A percentile compares a stretch with the other conserved stretches of the same genome.
Evolutionary conservation across 2,329 filamentous ascomycete genomes (phyloP).

Genomic region (Colletotrichum sp.): DNA sequence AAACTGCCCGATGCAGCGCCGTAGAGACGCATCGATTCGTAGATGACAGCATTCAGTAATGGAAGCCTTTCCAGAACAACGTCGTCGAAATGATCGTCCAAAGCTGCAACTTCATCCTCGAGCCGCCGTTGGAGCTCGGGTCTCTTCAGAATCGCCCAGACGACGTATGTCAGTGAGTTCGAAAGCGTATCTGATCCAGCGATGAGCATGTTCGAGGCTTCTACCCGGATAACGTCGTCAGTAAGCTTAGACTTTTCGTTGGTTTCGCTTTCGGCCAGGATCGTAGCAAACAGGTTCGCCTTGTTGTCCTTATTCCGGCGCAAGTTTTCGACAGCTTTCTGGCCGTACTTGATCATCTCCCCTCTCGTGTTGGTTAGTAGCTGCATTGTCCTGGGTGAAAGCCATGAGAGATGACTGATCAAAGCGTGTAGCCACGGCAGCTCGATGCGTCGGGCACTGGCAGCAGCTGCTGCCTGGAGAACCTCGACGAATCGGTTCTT

Average conservation of each 20-base stretch:
- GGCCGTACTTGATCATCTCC: neutral
- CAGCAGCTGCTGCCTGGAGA: neutral
- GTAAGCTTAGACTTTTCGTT: neutral
- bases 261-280: neutral
- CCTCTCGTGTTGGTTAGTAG: neutral
- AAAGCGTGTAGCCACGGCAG: neutral
- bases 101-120: slow-evolving; percentile 33
- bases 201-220: slow-evolving; percentile 50
- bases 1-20: slow-evolving; percentile 41
- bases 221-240: slow-evolving; percentile 37
- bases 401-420: neutral
- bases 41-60: slow-evolving; percentile 45
- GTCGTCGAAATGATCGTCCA: slow-evolving; percentile 27
- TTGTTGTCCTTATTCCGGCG: neutral
- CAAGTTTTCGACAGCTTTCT: neutral
- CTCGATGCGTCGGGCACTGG: neutral
- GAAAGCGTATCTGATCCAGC: slow-evolving; percentile 59
- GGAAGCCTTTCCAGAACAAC: slow-evolving; percentile 38
- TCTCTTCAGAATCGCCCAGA: slow-evolving; percentile 42
- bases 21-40: slow-evolving; percentile 51
- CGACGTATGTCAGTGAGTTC: slow-evolving; percentile 51
- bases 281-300: neutral
- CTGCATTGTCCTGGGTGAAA: neutral
- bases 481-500: neutral
- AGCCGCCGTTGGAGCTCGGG: slow-evolving; percentile 35